Percentiles rank a stretch among this genome's conserved stretches.
These are phyloP conservation scores for Trifolium pratense DNA, from an alignment of 306 rosid genomes.

Conservation along the genomic window DNA sequence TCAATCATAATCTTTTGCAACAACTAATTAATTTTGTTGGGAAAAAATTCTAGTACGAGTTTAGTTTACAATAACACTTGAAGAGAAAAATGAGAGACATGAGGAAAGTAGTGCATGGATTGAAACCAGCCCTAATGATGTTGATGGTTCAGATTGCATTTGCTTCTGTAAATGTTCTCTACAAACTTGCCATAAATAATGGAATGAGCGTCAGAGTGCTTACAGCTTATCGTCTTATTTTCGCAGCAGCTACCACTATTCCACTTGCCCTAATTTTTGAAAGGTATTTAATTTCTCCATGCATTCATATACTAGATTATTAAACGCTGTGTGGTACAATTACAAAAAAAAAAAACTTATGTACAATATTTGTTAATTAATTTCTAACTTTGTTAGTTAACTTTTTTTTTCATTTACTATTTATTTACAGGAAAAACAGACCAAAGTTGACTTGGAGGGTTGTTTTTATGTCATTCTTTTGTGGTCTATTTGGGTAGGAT, in stretches of 20 bases:
- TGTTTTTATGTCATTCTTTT: conserved; percentile 48
- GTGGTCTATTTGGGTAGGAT: conserved; percentile 62
- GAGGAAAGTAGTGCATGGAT: conserved; percentile 23
- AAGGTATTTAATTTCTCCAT: conserved; percentile 21
- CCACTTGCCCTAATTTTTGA: conserved; percentile 51
- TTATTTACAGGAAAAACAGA: conserved; percentile 44
- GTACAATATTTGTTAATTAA: not conserved
- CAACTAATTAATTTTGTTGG: not conserved
- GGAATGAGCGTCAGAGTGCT: conserved; percentile 50
- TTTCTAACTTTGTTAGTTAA: not conserved
- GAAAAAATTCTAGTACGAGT: not conserved
- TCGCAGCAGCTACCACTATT: conserved; percentile 45
- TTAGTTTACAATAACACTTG: not conserved
- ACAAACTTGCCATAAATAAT: conserved; percentile 44
- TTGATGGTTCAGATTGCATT: conserved; percentile 43
- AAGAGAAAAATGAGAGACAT: conserved; percentile 33
- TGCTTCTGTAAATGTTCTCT: conserved; percentile 43
- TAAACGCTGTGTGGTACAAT: not conserved
- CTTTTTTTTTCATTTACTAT: not conserved
- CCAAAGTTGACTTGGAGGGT: conserved; percentile 55
- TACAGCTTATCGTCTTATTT: conserved; percentile 59
- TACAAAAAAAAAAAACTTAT: not conserved
- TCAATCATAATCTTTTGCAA: not conserved
- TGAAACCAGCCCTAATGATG: conserved; percentile 55
- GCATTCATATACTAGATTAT: not conserved